Evolutionary conservation across 371 early-diverging fungal genomes (phyloP).

Genomic region (Mortierella sp.): DNA sequence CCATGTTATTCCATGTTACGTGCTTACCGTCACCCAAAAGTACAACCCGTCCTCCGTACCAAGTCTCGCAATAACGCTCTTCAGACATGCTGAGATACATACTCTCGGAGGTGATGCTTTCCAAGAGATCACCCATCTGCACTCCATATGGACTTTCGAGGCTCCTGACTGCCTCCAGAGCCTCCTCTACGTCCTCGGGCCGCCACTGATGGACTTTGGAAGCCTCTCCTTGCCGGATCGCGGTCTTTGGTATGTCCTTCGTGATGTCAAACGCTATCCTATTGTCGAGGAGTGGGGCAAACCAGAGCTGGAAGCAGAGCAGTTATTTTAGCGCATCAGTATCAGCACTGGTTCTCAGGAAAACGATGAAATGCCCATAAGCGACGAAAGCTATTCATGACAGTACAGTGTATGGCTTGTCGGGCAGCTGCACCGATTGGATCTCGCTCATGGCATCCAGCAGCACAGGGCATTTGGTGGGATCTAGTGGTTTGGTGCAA

Average conservation of each 20-base stretch:
- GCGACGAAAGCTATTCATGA: background rate
- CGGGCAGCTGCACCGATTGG: conserved; percentile 42
- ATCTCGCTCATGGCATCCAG: conserved; percentile 51
- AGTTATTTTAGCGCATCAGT: background rate
- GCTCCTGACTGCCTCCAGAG: conserved; percentile 24
- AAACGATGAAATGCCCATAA: background rate
- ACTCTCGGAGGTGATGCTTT: conserved; percentile 22
- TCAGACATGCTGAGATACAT: conserved; percentile 46
- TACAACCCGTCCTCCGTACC: conserved; percentile 47
- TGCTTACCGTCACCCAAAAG: conserved; percentile 48
- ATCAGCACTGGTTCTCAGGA: background rate
- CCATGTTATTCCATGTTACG: too few species aligned
- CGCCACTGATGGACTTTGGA: conserved; percentile 38
- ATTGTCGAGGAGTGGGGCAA: conserved; percentile 42
- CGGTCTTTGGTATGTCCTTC: conserved; percentile 18
- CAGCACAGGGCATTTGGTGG: conserved; percentile 36
- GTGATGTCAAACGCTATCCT: conserved; percentile 53
- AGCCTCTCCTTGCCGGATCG: conserved; percentile 49
- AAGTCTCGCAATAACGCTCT: conserved; percentile 49
- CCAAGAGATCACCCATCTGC: conserved; percentile 35
- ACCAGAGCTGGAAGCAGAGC: conserved; percentile 28
- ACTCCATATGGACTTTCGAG: conserved; percentile 48
- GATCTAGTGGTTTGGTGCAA: conserved; percentile 45
- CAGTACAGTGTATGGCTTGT: conserved; percentile 41
- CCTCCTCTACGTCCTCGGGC: conserved; percentile 32